A percentile compares a stretch with the other conserved stretches of the same genome.
Conservation (phyloP, 2,329 filamentous ascomycete species). For the Stromatinia cepivora region DNA sequence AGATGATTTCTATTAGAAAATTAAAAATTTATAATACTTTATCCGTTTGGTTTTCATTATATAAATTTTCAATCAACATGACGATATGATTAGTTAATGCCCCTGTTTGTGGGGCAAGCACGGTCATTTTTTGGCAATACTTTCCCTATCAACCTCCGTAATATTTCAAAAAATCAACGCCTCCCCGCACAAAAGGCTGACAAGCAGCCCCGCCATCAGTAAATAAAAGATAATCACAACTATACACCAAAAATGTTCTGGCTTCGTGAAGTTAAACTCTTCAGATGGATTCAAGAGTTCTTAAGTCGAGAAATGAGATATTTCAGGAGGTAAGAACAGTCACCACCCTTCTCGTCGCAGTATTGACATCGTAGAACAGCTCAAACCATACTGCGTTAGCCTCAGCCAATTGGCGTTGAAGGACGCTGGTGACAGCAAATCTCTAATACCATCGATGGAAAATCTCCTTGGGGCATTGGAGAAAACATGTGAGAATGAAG, state of each 20-base stretch:
- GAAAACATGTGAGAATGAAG: slow-evolving; percentile 45
- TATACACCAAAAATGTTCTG: slow-evolving; percentile 10
- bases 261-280: background rate
- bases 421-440: slow-evolving; percentile 46
- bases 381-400: slow-evolving; percentile 62
- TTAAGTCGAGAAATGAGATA: slow-evolving; percentile 39
- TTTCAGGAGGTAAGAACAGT: slow-evolving; percentile 37
- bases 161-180: no score
- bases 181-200: slow-evolving; percentile 17
- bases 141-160: no score
- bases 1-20: no score
- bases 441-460: slow-evolving; percentile 48
- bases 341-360: background rate
- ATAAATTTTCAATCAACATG: no score
- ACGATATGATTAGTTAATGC: no score
- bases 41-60: no score
- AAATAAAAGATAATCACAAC: background rate
- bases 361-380: slow-evolving; percentile 43
- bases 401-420: slow-evolving; percentile 59
- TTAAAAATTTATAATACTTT: no score
- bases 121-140: no score
- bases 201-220: slow-evolving; percentile 6
- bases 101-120: no score
- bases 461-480: slow-evolving; percentile 51
- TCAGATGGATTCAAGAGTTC: slow-evolving; percentile 35